Base-by-base conservation (phyloP, 805 yeast genomes). In the Tetrapisispora iriomotensis region DNA sequence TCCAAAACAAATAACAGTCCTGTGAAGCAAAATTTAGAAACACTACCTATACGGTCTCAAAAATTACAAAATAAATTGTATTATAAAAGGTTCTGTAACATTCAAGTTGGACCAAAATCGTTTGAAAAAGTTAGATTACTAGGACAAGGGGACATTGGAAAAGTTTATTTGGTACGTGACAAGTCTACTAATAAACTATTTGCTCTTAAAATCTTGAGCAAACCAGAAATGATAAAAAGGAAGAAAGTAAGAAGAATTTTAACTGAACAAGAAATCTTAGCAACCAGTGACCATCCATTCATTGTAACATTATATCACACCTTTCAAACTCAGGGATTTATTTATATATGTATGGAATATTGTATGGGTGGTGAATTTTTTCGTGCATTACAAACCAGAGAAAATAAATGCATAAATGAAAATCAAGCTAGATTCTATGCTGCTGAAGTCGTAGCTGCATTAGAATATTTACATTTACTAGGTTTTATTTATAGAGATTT, bases 291-390 rank as follows among this genome's bases (percentile, higher is more conserved):
- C 57, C 97, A 92, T 61, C 99, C 99, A 1, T 92, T 94, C 55
- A 94, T 92, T 49, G 97, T 92, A 25, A 86, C 98, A 0, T 67
- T 92, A 21, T 90, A 92, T 54, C 99, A 92, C 60, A 86, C 96
- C 0, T 92, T 92, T 66, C 98, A 92, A 62, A 82, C 95, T 4
- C 90, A 85, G 42, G 96, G 87, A 50, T 78, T 82, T 54, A 64
- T 92, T 10, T 92, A 87, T 50, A 72, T 92, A 29, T 92, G 99
- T 62, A 90, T 94, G 95, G 99, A 92, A 59, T 92, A 90, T 54
- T 92, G 99, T 56, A 86, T 92, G 87, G 99, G 99, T 23, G 99
- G 99, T 29, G 98, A 94, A 63, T 92, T 92, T 54, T 92, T 92
- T 68, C 68, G 97, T 43, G 98, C 97, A 0, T 64, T 92, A 39